These are phyloP conservation scores for Fraxinus quadrangulata DNA, from an alignment of 257 asterid species.

Conservation along the genomic window DNA sequence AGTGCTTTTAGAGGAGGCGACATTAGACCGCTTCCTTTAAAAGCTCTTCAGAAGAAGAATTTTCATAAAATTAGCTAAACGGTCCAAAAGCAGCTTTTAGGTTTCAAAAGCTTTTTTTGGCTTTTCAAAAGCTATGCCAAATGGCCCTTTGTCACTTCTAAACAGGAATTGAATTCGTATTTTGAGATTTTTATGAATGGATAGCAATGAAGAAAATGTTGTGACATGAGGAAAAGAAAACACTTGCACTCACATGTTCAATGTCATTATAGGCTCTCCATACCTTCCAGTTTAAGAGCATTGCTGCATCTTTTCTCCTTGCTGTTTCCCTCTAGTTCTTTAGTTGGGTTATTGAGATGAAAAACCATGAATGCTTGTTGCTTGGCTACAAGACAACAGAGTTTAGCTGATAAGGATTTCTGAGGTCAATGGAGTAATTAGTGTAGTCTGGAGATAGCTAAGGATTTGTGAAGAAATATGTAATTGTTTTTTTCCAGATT, in stretches of 20 bases:
- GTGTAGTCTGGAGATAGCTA: constrained; percentile 13
- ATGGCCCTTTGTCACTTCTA: background rate
- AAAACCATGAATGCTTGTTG: constrained; percentile 6
- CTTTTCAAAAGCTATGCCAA: too few species aligned
- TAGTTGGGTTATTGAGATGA: constrained; percentile 3
- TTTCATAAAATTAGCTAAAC: too few species aligned
- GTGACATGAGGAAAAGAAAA: constrained; percentile 10
- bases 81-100: too few species aligned
- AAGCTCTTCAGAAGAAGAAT: too few species aligned
- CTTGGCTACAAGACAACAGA: background rate
- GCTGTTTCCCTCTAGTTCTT: constrained; percentile 15
- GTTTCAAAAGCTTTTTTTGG: too few species aligned
- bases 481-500: background rate
- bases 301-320: constrained; percentile 6
- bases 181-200: background rate
- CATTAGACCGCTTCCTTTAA: too few species aligned
- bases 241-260: constrained; percentile 12
- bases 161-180: background rate
- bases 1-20: too few species aligned
- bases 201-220: constrained; percentile 10
- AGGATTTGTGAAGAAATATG: background rate
- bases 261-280: constrained; percentile 4
- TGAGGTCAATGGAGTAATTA: constrained; percentile 1
- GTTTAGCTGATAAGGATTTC: background rate
- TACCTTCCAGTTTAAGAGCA: background rate